Base-by-base conservation (phyloP, 1,284 basidiomycete species). In the Pseudozyma hubeiensis region DNA sequence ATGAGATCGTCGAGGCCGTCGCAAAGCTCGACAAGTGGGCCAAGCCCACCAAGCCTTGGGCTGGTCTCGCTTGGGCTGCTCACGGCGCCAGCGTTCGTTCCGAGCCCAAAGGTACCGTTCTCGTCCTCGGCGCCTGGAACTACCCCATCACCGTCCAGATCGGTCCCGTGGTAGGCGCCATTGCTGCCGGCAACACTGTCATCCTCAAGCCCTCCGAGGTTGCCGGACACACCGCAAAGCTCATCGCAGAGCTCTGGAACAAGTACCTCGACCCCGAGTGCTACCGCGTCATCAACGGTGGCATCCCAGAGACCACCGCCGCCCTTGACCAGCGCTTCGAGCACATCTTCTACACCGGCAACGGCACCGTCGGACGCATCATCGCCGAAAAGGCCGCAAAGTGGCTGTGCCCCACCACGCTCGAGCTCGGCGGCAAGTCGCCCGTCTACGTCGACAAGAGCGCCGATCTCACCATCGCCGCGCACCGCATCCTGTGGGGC, bases 341-440 rank as follows among this genome's bases (percentile, higher is more conserved):
- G 74, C 87, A 92, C 91, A 70, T 90, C 75, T 85, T 86, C 65
- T 86, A 85, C 78, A 82, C 89, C 31, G 90, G 89, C 8, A 90
- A 90, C 48, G 88, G 89, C 53, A 87, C 87, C 17, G 90, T 97
- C 6, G 94, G 89, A 0, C 89, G 88, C 75, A 90, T 97, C 64
- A 89, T 97, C 10, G 90, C 91, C 8, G 85, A 87, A 0, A 94
- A 94, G 0, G 93, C 93, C 4, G 93, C 92, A 9, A 92, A 94
- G 85, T 90, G 91, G 57, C 86, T 97, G 17, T 93, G 93, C 0
- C 93, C 94, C 0, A 87, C 91, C 29, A 91, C 92, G 7, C 88
- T 94, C 47, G 94, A 85, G 85, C 87, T 92, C 8, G 91, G 91
- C 33, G 91, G 91, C 55, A 96, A 96, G 86, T 92, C 90, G 17